These are phyloP conservation scores for Vaccinium darrowii DNA, from an alignment of 148 eudicot species.

Conservation along the genomic window DNA sequence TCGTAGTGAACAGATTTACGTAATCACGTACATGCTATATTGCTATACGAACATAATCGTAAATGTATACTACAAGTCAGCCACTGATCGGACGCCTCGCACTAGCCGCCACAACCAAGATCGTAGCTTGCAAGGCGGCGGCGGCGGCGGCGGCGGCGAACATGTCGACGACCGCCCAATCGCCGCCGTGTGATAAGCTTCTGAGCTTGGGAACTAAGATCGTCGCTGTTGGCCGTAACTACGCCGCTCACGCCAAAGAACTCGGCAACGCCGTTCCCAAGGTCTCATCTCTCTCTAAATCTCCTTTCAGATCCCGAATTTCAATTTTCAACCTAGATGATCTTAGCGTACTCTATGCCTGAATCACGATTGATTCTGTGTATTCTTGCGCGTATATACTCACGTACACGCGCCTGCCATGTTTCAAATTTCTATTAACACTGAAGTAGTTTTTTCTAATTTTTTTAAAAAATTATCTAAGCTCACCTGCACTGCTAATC, in stretches of 20 bases:
- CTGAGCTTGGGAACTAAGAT: conserved; percentile 70
- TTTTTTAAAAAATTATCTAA: too few relatives aligned
- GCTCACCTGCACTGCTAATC: too few relatives aligned
- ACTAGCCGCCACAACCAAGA: neutral
- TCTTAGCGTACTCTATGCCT: neutral
- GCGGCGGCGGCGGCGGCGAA: neutral
- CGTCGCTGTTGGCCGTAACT: conserved; percentile 84
- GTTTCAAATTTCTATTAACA: too few relatives aligned
- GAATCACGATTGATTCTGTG: neutral
- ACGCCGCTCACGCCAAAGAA: conserved; percentile 88
- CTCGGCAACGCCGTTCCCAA: conserved; percentile 91
- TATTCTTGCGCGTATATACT: neutral
- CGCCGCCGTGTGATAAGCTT: conserved; percentile 45
- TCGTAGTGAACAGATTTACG: neutral
- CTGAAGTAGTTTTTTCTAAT: too few relatives aligned
- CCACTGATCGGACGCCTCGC: neutral
- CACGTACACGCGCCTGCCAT: too few relatives aligned
- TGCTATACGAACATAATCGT: neutral
- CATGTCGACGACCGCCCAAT: conserved; percentile 28
- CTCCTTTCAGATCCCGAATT: neutral
- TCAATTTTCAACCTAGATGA: conserved; percentile 14
- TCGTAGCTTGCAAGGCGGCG: neutral
- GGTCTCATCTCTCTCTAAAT: conserved; percentile 23
- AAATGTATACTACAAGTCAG: neutral
- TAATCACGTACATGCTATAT: neutral